Evolutionary conservation across 2,329 filamentous ascomycete genomes (phyloP), one percentile per base, ranked within the genome.

Genomic region (Xylaria digitata): DNA sequence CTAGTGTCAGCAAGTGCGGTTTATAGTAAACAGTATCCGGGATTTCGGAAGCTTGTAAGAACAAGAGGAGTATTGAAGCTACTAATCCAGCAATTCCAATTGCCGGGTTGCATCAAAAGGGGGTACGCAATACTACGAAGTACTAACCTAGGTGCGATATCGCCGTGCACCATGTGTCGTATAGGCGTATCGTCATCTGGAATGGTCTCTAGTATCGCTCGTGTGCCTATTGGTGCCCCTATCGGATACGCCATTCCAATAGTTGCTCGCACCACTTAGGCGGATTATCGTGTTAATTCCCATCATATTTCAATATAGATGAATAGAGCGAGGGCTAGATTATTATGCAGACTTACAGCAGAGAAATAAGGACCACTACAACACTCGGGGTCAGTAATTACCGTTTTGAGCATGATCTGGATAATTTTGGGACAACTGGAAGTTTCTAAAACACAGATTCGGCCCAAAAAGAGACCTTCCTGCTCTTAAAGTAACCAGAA

Each of bases 211-310:
- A 58, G 43, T 3, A 53, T 37, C 37, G 45, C 17, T 1, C 7
- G 34, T 19, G 34, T 4, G 17, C n/a, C 52, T 23, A 40, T 40
- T 6, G 56, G 26, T n/a, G 37, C 26, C 9, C n/a, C 40, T 13
- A 53, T 23, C 2, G 65, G 65, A 40, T 65, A 61, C 9, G 61
- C 65, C 30, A 67, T 60, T 23, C 61, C 65, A n/a, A 67, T 67
- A 21, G 48, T 55, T 19, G 50, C 57, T 21, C 65, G 55, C 19
- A 61, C 57, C 23, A 67, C 65, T 67, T 9, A 0, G 19, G 15
- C 37, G 37, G 2, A 23, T 57, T 26, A 23, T 9, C 42, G 9
- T 11, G 49, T 46, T 45, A 48, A 32, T 49, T 34, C 34, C 2
- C 6, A 7, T 46, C 19, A 4, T 23, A 23, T 6, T 8, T 26